phyloP scores from a whole-genome alignment of 176 grass and related monocot genomes.

The Carex littledalei region DNA sequence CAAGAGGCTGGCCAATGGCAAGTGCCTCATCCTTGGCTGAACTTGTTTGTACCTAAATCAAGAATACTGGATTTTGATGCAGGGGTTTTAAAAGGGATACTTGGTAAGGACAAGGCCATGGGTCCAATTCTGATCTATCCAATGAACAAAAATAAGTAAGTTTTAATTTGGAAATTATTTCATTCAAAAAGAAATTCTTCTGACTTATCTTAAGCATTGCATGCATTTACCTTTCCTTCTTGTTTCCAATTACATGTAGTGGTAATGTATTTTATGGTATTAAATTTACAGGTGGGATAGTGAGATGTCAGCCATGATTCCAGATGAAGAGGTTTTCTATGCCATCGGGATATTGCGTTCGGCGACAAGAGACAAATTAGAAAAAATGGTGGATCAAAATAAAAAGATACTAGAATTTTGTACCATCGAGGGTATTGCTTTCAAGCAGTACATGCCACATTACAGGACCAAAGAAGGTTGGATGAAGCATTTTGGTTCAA shows the following conservation, averaged over 20 bases:
- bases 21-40: conserved; percentile 78
- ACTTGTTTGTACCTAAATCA: conserved; percentile 67
- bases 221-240: not conserved
- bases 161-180: not conserved
- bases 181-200: not conserved
- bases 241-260: not conserved
- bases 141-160: conserved; percentile 64
- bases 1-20: conserved; percentile 42
- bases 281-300: conserved; percentile 43
- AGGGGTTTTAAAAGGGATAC: conserved; percentile 53
- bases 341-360: conserved; percentile 47
- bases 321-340: conserved; percentile 62
- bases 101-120: conserved; percentile 29
- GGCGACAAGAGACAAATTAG: conserved; percentile 23
- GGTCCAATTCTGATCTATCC: conserved; percentile 74
- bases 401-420: conserved; percentile 45
- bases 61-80: conserved; percentile 46
- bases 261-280: not conserved
- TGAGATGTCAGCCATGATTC: conserved; percentile 41
- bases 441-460: conserved; percentile 51
- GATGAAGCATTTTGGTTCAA: conserved; percentile 54
- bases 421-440: conserved; percentile 34
- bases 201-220: not conserved
- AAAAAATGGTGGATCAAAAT: conserved; percentile 49
- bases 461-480: conserved; percentile 49